These are phyloP conservation scores for Plasmodium gaboni DNA, from an alignment of 169 alveolate species.

Conservation along the genomic window DNA sequence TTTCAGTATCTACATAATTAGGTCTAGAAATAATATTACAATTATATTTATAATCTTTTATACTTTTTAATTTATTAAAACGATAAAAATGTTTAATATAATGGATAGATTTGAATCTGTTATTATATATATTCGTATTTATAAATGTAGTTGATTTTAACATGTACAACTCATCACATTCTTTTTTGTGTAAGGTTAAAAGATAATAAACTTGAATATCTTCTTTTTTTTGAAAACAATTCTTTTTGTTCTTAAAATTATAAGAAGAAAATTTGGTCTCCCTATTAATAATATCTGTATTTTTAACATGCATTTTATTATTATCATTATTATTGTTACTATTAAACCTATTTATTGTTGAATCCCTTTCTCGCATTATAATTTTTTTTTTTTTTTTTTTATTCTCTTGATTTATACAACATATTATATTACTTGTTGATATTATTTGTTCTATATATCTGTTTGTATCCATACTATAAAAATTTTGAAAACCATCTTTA, in stretches of 20 bases:
- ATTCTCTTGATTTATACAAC: background rate
- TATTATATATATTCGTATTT: background rate
- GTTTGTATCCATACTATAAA: background rate
- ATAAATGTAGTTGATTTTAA: background rate
- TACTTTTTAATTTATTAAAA: conserved; percentile 27
- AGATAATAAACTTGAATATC: background rate
- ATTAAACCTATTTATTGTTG: too few relatives aligned
- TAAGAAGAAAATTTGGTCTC: background rate
- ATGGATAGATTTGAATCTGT: background rate
- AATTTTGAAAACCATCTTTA: background rate
- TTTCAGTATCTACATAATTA: too few relatives aligned
- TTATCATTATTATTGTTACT: background rate
- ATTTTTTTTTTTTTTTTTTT: background rate
- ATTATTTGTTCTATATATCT: too few relatives aligned
- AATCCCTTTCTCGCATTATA: background rate
- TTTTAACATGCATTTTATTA: background rate
- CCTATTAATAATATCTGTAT: background rate
- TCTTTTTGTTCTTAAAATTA: background rate
- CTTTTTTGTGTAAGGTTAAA: conserved; percentile 13
- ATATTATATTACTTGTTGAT: too few relatives aligned
- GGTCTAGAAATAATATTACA: background rate
- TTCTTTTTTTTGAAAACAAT: background rate
- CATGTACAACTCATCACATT: conserved; percentile 10
- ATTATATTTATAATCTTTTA: conserved; percentile 49
- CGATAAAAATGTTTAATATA: background rate